These are phyloP conservation scores for Nothophoma quercina DNA, from an alignment of 2,329 filamentous ascomycete species.

Conservation along the genomic window DNA sequence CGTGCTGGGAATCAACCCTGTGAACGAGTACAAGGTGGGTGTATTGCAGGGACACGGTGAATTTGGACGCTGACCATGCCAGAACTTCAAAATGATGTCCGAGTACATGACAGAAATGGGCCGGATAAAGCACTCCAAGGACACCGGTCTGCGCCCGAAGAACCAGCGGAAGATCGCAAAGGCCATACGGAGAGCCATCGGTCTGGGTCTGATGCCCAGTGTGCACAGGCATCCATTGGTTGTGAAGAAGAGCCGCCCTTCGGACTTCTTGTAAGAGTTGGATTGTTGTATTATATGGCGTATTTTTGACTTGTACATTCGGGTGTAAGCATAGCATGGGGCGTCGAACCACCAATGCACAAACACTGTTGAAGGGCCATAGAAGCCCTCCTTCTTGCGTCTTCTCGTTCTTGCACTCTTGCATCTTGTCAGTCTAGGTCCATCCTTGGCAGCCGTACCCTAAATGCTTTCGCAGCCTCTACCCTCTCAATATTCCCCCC, in stretches of 20 bases:
- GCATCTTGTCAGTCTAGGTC: too few species aligned
- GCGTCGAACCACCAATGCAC: not conserved
- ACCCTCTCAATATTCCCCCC: too few species aligned
- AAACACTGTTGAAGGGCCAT: not conserved
- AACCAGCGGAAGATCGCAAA: slow-evolving; percentile 95
- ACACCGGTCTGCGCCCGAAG: slow-evolving; percentile 81
- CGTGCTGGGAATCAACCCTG: slow-evolving; percentile 77
- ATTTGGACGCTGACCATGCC: slow-evolving; percentile 8
- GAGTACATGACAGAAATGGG: slow-evolving; percentile 88
- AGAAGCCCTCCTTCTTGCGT: too few species aligned
- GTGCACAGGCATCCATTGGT: slow-evolving; percentile 79
- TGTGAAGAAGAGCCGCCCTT: slow-evolving; percentile 36
- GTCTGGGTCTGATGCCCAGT: slow-evolving; percentile 89
- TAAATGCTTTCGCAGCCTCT: too few species aligned
- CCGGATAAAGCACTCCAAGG: slow-evolving; percentile 77
- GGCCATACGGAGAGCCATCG: slow-evolving; percentile 87
- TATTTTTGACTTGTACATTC: slow-evolving; percentile 17
- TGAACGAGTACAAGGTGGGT: slow-evolving; percentile 85
- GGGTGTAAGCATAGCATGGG: slow-evolving; percentile 17
- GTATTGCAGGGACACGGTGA: not conserved
- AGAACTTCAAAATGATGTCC: slow-evolving; percentile 93
- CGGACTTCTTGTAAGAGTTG: slow-evolving; percentile 30
- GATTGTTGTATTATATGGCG: slow-evolving; percentile 6
- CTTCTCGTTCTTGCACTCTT: too few species aligned
- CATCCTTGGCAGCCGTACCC: too few species aligned